phyloP scores from a whole-genome alignment of 805 yeast genomes.

The Starmerella asiatica region DNA sequence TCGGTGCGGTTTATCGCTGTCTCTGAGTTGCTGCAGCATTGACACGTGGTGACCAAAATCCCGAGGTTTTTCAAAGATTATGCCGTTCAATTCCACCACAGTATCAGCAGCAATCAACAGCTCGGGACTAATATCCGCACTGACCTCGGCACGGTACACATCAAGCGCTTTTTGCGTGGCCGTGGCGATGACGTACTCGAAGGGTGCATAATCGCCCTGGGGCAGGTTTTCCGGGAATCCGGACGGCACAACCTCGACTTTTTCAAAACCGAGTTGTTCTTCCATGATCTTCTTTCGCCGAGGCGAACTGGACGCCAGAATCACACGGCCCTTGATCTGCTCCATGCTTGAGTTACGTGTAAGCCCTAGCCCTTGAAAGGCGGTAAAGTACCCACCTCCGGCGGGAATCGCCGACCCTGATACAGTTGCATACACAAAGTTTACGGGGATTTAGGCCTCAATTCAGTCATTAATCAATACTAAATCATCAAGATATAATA shows the following conservation, averaged over 20 bases:
- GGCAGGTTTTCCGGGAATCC: slow-evolving; percentile 64
- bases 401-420: too few species aligned
- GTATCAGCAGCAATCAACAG: slow-evolving; percentile 62
- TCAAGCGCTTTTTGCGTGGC: slow-evolving; percentile 52
- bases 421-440: too few species aligned
- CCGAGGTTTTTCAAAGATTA: slow-evolving; percentile 72
- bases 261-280: slow-evolving; percentile 31
- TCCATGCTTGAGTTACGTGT: slow-evolving; percentile 4
- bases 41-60: slow-evolving; percentile 37
- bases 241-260: slow-evolving; percentile 41
- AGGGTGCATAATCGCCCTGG: slow-evolving; percentile 37
- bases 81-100: slow-evolving; percentile 42
- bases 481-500: too few species aligned
- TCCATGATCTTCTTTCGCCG: slow-evolving; percentile 59
- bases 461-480: too few species aligned
- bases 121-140: slow-evolving; percentile 25
- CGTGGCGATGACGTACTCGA: slow-evolving; percentile 57
- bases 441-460: too few species aligned
- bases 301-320: slow-evolving; percentile 77
- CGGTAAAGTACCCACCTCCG: too few species aligned
- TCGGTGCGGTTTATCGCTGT: slow-evolving; percentile 32
- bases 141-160: slow-evolving; percentile 35
- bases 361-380: too few species aligned
- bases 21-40: slow-evolving; percentile 37
- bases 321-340: slow-evolving; percentile 26